phyloP scores from a whole-genome alignment of 2,329 filamentous ascomycete genomes.

The Phialocephala subalpina region DNA sequence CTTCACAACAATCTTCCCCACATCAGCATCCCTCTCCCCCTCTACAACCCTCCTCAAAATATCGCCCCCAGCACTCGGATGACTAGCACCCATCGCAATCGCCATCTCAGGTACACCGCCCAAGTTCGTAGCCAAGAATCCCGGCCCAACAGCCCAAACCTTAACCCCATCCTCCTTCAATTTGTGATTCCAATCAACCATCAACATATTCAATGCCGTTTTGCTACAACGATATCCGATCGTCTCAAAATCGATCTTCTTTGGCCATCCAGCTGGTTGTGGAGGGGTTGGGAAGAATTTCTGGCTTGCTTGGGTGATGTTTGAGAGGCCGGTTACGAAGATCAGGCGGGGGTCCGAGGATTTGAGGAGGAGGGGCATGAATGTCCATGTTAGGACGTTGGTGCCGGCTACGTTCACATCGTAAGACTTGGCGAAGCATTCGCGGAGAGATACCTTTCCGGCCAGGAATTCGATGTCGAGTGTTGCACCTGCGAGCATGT shows the following conservation, averaged over 20 bases:
- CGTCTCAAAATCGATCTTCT: conserved; percentile 39
- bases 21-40: conserved; percentile 51
- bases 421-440: conserved; percentile 38
- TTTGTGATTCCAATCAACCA: conserved; percentile 53
- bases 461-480: conserved; percentile 43
- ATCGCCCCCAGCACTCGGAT: conserved; percentile 47
- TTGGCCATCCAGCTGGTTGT: conserved; percentile 51
- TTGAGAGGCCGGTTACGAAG: conserved; percentile 53
- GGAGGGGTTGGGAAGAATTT: conserved; percentile 31
- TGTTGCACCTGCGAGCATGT: conserved; percentile 26
- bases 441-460: conserved; percentile 41
- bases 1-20: conserved; percentile 42
- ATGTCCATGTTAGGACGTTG: conserved; percentile 42
- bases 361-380: conserved; percentile 49
- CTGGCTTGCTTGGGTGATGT: conserved; percentile 42
- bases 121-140: conserved; percentile 56
- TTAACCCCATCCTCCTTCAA: conserved; percentile 59
- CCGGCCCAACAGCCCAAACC: conserved; percentile 56
- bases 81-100: conserved; percentile 38
- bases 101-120: conserved; percentile 41
- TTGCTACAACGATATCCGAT: conserved; percentile 52
- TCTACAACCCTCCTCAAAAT: conserved; percentile 51
- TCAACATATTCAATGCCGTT: conserved; percentile 57
- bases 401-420: conserved; percentile 45
- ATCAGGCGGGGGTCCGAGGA: conserved; percentile 53